Percentiles rank a stretch among this genome's conserved stretches.
phyloP scores from a whole-genome alignment of 1,284 basidiomycete genomes.

The Sporisorium graminicola region DNA sequence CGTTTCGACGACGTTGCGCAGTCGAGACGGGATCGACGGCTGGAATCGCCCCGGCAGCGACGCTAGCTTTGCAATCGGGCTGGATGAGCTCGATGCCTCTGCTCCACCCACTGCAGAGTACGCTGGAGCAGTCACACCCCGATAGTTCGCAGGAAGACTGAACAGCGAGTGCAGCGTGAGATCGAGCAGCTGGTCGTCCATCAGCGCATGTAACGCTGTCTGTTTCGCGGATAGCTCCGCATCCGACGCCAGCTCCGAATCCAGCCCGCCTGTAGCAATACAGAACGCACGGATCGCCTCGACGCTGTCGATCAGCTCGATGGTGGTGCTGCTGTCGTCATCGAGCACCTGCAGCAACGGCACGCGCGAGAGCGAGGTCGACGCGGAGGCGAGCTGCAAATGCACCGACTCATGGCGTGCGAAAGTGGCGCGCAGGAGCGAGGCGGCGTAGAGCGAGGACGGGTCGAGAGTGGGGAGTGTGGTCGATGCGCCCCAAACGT shows the following conservation, averaged over 20 bases:
- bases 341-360: slow-evolving; percentile 47
- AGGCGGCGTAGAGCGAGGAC: slow-evolving; percentile 52
- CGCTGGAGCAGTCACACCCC: slow-evolving; percentile 44
- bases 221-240: slow-evolving; percentile 17
- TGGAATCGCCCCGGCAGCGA: slow-evolving; percentile 21
- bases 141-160: slow-evolving; percentile 55
- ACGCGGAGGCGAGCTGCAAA: slow-evolving; percentile 39
- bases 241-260: slow-evolving; percentile 11
- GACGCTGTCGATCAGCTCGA: slow-evolving; percentile 36
- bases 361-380: slow-evolving; percentile 44
- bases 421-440: slow-evolving; percentile 51
- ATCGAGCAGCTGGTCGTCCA: slow-evolving; percentile 56
- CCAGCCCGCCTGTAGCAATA: slow-evolving; percentile 23
- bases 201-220: slow-evolving; percentile 44
- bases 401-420: neutral
- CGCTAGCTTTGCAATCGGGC: slow-evolving; percentile 15
- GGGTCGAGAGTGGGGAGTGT: slow-evolving; percentile 58
- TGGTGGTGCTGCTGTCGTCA: slow-evolving; percentile 8
- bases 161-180: slow-evolving; percentile 60
- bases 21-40: slow-evolving; percentile 50
- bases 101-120: slow-evolving; percentile 31
- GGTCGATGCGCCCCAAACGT: slow-evolving; percentile 38
- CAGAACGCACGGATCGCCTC: slow-evolving; percentile 40
- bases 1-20: slow-evolving; percentile 56
- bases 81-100: neutral